Conservation (phyloP, 768 basidiomycete genomes). For the Sutorius australiensis region DNA sequence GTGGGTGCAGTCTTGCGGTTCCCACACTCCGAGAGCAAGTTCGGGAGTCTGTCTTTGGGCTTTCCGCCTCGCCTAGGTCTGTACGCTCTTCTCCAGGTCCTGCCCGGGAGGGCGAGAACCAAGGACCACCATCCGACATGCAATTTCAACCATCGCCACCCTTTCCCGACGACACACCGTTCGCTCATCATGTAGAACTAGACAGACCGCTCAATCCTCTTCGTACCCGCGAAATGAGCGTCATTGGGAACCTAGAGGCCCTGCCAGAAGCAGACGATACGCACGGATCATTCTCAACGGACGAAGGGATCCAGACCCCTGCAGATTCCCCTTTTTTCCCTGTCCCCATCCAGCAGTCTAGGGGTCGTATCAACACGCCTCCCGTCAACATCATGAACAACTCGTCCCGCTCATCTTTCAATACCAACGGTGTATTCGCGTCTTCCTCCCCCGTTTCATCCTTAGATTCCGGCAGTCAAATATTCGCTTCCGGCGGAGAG, state of each 20-base stretch:
- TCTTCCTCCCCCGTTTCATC: conserved; percentile 80
- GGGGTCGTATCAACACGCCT: conserved; percentile 43
- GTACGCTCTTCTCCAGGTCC: conserved; percentile 70
- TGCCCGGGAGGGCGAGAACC: conserved; percentile 33
- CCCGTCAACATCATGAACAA: conserved; percentile 38
- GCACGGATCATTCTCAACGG: conserved; percentile 32
- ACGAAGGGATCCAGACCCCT: conserved; percentile 25
- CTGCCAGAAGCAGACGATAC: conserved; percentile 55
- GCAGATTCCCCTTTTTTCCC: conserved; percentile 38
- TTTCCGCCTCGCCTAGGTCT: conserved; percentile 61
- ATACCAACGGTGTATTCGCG: conserved; percentile 42
- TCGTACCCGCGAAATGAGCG: conserved; percentile 47
- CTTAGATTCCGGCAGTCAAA: conserved; percentile 70
- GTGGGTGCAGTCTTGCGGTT: conserved; percentile 43
- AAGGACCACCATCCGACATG: conserved; percentile 21
- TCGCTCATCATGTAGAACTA: conserved; percentile 43
- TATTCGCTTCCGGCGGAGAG: conserved; percentile 47
- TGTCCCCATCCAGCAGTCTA: conserved; percentile 35
- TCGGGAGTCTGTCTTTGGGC: conserved; percentile 50
- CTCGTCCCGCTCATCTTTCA: conserved; percentile 40
- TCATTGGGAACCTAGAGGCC: conserved; percentile 47
- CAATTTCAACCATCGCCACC: conserved; percentile 37
- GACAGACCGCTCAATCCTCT: conserved; percentile 42
- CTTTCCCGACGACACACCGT: conserved; percentile 45
- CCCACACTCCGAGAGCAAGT: conserved; percentile 42